Base-by-base conservation (phyloP, 2,329 filamentous ascomycete genomes). In the Calonectria henricotiae region DNA sequence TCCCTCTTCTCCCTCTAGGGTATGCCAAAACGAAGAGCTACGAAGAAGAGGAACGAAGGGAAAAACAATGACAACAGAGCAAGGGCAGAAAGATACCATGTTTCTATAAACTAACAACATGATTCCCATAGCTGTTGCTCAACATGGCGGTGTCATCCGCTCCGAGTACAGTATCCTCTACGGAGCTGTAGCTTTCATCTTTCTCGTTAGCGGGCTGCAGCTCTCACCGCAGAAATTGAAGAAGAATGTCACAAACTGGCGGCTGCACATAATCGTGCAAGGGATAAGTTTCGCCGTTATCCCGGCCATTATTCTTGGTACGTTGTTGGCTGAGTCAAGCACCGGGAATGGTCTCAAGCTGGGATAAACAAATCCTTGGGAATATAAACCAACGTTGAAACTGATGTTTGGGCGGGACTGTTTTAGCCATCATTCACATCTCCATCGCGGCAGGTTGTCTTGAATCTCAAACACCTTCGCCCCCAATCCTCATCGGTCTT, bases 171-270 rank as follows among this genome's bases (percentile, higher is more conserved):
- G 76, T 83, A 88, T 93, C 65, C 85, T 93, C 35, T 94, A 94
- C 78, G 90, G 91, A 37, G 90, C 88, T 23, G 90, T 94, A 35
- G 89, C 87, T 20, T 81, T 93, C 75, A 92, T 94, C 75, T 94
- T 94, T 80, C 84, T 94, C 67, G 86, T 93, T 73, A 93, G 91
- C 66, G 92, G 92, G 4, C 86, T 93, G 75, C 92, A 92, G 62
- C 88, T 94, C 20, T 86, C 91, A 8, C 89, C 89, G 0, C 84
- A 86, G 39, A 89, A 93, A 74, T 83, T 94, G 11, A 81, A 88
- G 49, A 82, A 85, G 62, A 92, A 93, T 75, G 85, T 89, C 68
- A 85, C 86, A 66, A 91, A 92, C 68, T 93, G 90, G 90, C 88
- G 90, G 23, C 82, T 94, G 17, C 92, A 94, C 76, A 77, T 90